Evolutionary conservation across 495 filamentous ascomycete species (phyloP), one percentile per base, ranked within the genome.

Genomic region (Penicillium simplicissimum): DNA sequence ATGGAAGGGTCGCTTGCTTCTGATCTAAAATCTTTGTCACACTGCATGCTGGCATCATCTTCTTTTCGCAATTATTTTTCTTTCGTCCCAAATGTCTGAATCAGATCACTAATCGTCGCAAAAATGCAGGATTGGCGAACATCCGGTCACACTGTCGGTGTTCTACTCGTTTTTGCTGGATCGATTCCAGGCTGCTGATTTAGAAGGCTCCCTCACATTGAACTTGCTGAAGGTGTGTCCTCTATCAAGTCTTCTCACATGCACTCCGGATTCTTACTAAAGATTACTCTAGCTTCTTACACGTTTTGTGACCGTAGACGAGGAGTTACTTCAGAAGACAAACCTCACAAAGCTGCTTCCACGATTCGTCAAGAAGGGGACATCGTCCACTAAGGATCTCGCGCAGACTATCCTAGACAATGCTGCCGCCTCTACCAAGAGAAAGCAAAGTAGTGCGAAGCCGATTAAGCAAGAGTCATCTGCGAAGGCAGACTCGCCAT

Each of bases 341-440:
- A 93, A 93, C 64, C 77, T 95, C 40, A 79, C 84, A 33, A 87
- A 85, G 56, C 71, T 89, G 13, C 72, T 87, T 3, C 82, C 84
- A 5, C 83, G 85, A 52, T 85, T 90, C 47, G 75, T 82, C 25
- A 90, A 89, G 69, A 85, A 85, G 58, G 88, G 90, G 4, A 86
- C 88, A 56, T 82, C 83, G 5, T 76, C 85, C 37, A 83, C 82
- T 5, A 88, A 87, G 61, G 75, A 67, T 8, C 73, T 85, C 17
- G 81, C 83, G 1, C 84, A 89, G 68, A 78, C 76, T 53, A 82
- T 89, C 19, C 60, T 83, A 21, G 81, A 85, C 19, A 84, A 84
- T 62, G 85, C 85, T 35, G 81, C 80, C 17, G 79, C 76, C 10
- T 82, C 79, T 11, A 77, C 77, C 3, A 84, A 83, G 65, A 76